Conservation (phyloP, 2,329 filamentous ascomycete species). For the Colletotrichum sp. region DNA sequence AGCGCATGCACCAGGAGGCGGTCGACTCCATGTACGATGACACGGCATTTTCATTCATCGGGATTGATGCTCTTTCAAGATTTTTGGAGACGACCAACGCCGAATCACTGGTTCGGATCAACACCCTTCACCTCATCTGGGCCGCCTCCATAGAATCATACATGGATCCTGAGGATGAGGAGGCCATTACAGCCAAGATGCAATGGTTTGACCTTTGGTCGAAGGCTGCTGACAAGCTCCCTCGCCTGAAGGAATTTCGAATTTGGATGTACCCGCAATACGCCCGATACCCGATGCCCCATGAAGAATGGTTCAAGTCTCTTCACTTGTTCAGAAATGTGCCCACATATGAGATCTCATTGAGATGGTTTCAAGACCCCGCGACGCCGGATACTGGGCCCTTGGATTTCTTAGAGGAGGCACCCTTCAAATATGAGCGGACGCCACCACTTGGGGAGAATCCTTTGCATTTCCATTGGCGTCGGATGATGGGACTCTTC, state of each 20-base stretch:
- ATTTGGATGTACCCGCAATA: slow-evolving; percentile 13
- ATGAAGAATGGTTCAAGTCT: slow-evolving; percentile 7
- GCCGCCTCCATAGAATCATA: slow-evolving; percentile 5
- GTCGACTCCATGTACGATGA: slow-evolving; percentile 7
- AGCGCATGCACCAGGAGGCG: slow-evolving; percentile 11
- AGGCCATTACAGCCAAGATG: background rate
- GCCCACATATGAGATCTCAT: background rate
- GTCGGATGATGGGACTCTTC: background rate
- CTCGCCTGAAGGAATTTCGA: background rate
- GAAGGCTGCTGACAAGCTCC: background rate
- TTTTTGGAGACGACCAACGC: background rate
- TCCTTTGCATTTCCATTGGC: slow-evolving; percentile 8
- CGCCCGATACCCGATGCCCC: slow-evolving; percentile 8
- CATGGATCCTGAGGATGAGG: background rate
- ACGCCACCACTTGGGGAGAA: background rate
- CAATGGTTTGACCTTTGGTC: background rate
- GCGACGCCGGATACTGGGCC: background rate
- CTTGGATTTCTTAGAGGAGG: slow-evolving; percentile 1
- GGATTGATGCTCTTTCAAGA: background rate
- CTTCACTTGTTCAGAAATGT: slow-evolving; percentile 8
- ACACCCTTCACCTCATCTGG: background rate
- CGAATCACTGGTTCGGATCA: background rate
- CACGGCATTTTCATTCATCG: slow-evolving; percentile 22
- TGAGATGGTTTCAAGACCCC: slow-evolving; percentile 9
- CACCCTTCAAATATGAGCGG: slow-evolving; percentile 4